Conservation (phyloP, 2,329 filamentous ascomycete species). For the Diaporthe destruens region DNA sequence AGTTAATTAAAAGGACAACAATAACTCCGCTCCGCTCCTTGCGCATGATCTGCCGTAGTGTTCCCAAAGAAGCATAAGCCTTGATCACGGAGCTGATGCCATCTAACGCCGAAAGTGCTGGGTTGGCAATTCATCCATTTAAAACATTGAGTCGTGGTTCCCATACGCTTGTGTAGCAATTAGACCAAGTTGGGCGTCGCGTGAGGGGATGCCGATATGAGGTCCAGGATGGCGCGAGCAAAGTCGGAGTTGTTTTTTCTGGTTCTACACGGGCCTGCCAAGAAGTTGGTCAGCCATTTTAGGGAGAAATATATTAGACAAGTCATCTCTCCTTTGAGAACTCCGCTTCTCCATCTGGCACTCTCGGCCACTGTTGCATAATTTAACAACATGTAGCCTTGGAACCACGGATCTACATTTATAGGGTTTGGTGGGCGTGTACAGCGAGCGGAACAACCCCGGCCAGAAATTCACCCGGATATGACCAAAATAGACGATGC, state of each 20-base stretch:
- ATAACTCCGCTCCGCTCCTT: not conserved
- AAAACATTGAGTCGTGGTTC: not conserved
- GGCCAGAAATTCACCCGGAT: conserved; percentile 11
- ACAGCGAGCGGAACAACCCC: conserved; percentile 12
- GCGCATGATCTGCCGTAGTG: not conserved
- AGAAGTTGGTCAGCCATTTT: conserved; percentile 20
- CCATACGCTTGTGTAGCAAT: not conserved
- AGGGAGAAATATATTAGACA: conserved; percentile 21
- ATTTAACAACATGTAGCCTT: too few species aligned
- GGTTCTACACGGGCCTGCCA: conserved; percentile 8
- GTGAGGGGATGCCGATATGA: conserved; percentile 1
- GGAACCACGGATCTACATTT: conserved; percentile 14
- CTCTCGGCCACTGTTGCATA: conserved; percentile 7
- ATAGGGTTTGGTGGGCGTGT: not conserved
- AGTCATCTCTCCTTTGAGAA: not conserved
- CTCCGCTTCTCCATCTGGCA: conserved; percentile 27
- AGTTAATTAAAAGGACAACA: not conserved
- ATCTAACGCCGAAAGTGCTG: not conserved
- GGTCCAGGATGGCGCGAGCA: not conserved
- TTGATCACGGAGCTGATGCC: not conserved
- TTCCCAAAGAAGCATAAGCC: not conserved
- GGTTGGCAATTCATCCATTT: not conserved
- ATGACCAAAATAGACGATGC: not conserved
- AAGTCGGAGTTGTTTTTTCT: not conserved
- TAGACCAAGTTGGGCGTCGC: not conserved